Evolutionary conservation across 371 early-diverging fungal genomes (phyloP).

Genomic region (Apophysomyces ossiformis): DNA sequence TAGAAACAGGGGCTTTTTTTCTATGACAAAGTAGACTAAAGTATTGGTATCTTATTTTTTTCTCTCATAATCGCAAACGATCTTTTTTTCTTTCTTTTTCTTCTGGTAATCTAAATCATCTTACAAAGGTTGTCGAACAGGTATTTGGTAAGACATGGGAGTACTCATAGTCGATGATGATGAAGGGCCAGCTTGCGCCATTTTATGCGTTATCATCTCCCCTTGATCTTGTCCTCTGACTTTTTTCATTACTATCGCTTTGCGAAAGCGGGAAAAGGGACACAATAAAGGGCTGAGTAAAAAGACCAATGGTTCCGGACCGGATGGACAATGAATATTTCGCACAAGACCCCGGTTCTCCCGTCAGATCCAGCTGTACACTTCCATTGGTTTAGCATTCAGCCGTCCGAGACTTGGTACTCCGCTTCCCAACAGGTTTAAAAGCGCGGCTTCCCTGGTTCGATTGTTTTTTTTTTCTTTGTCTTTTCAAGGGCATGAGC

Average conservation of each 20-base stretch:
- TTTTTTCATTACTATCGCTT: slow-evolving; percentile 1
- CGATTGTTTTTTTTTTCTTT: slow-evolving; percentile 7
- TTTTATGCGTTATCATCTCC: neutral
- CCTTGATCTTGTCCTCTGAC: slow-evolving; percentile 3
- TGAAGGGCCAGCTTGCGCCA: neutral
- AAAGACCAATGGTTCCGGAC: neutral
- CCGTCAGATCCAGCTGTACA: too few relatives aligned
- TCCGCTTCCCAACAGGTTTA: too few relatives aligned
- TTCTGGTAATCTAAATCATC: neutral
- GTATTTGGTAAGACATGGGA: neutral
- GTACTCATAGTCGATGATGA: neutral
- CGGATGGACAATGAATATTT: too few relatives aligned
- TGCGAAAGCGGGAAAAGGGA: neutral
- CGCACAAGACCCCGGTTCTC: too few relatives aligned
- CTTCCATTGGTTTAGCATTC: too few relatives aligned
- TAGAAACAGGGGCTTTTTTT: neutral
- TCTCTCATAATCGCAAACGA: neutral
- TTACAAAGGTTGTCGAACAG: slow-evolving; percentile 5
- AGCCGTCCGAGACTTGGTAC: too few relatives aligned
- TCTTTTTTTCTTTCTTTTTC: neutral
- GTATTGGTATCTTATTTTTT: neutral
- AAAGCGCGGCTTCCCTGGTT: too few relatives aligned
- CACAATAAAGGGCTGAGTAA: neutral
- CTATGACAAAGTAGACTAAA: neutral
- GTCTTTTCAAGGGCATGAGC: slow-evolving; percentile 26